A percentile compares a stretch with the other conserved stretches of the same genome.
Evolutionary conservation across 2,329 filamentous ascomycete genomes (phyloP).

Genomic region (Coniochaeta prunicola): DNA sequence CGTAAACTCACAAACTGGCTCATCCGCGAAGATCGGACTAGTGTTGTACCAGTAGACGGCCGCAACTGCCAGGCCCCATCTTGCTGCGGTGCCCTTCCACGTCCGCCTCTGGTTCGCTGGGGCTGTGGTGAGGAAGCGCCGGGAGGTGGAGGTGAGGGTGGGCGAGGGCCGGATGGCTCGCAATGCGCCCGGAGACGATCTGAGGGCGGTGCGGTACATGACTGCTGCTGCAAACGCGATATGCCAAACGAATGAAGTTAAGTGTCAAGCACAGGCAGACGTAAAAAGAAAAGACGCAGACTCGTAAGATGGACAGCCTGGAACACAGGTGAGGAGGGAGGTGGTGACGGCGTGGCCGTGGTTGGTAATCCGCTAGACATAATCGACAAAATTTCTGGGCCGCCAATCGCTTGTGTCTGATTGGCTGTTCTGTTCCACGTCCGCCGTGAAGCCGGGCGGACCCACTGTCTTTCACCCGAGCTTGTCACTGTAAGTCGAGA

Average conservation of each 20-base stretch:
- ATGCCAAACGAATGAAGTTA: neutral
- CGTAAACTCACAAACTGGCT: conserved; percentile 58
- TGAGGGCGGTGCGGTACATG: conserved; percentile 48
- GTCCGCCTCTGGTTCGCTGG: conserved; percentile 62
- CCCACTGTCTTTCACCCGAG: too few species aligned
- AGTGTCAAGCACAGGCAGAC: conserved; percentile 1
- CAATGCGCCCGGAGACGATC: conserved; percentile 38
- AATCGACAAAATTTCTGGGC: conserved; percentile 1
- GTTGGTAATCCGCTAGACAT: conserved; percentile 2
- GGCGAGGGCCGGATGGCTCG: conserved; percentile 30
- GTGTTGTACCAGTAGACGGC: conserved; percentile 94
- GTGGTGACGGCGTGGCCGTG: neutral
- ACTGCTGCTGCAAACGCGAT: conserved; percentile 2
- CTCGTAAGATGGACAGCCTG: neutral
- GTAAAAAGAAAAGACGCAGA: neutral
- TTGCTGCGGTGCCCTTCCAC: conserved; percentile 69
- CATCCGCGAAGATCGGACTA: conserved; percentile 77
- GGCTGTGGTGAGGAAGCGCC: conserved; percentile 46
- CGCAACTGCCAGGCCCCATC: conserved; percentile 70
- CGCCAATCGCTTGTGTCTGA: neutral
- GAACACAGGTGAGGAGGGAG: neutral
- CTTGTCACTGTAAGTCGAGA: too few species aligned
- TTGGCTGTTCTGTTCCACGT: neutral
- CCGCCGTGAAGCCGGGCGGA: neutral
- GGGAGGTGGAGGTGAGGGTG: conserved; percentile 28